Evolutionary conservation across 306 rosid genomes (phyloP).

Genomic region (Glycyrrhiza uralensis): DNA sequence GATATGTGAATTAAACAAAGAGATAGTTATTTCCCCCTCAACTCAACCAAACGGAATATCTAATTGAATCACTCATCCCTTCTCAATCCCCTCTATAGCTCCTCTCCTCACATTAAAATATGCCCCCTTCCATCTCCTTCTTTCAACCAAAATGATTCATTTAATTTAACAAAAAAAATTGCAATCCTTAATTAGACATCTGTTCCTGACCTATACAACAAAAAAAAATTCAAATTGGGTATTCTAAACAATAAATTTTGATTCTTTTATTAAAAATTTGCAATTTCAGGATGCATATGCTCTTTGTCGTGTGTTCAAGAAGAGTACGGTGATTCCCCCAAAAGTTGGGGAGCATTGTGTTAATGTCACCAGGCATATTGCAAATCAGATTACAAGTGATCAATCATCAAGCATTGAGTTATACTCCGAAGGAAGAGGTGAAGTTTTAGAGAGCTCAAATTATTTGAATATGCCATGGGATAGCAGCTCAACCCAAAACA

Average conservation of each 20-base stretch:
- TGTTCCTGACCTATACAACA: too few relatives aligned
- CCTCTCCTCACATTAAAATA: too few relatives aligned
- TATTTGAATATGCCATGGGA: conserved; percentile 54
- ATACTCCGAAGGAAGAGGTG: conserved; percentile 72
- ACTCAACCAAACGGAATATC: too few relatives aligned
- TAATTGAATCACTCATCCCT: too few relatives aligned
- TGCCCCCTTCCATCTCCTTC: too few relatives aligned
- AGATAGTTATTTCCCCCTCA: too few relatives aligned
- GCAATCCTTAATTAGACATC: too few relatives aligned
- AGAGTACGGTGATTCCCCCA: conserved; percentile 49
- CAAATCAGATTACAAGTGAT: conserved; percentile 51
- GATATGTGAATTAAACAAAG: too few relatives aligned
- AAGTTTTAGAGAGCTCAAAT: conserved; percentile 61
- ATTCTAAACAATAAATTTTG: background rate
- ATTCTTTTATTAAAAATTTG: background rate
- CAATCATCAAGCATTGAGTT: conserved; percentile 75
- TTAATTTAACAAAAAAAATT: too few relatives aligned
- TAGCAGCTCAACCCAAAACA: conserved; percentile 11
- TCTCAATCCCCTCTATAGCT: too few relatives aligned
- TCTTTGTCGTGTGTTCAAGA: conserved; percentile 87
- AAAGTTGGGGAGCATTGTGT: conserved; percentile 62
- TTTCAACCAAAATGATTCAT: too few relatives aligned
- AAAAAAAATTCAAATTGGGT: too few relatives aligned
- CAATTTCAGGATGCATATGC: conserved; percentile 83
- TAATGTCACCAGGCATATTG: conserved; percentile 30